A percentile compares a stretch with the other conserved stretches of the same genome.
phyloP scores from a whole-genome alignment of 352 stramenopile species.

The Phytopythium chamaehyphon region DNA sequence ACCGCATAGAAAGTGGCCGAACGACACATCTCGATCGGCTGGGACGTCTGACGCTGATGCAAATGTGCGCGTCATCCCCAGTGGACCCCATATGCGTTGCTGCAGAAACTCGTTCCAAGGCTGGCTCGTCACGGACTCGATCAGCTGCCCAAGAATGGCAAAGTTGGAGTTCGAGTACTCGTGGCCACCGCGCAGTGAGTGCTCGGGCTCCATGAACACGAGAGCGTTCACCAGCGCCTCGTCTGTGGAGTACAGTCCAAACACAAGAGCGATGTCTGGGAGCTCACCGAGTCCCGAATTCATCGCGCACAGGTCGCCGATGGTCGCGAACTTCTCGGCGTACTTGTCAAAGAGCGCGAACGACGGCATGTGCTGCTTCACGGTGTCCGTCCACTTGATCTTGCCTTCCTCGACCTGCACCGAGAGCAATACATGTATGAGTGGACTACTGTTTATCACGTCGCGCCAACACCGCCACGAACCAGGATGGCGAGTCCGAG shows the following conservation, averaged over 20 bases:
- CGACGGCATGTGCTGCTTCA: conserved; percentile 49
- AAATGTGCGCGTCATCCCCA: conserved; percentile 60
- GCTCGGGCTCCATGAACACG: conserved; percentile 28
- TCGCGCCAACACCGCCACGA: background rate
- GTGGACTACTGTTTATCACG: too few species aligned
- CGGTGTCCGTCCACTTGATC: conserved; percentile 42
- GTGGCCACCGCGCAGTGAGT: conserved; percentile 40
- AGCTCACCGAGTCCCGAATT: conserved; percentile 43
- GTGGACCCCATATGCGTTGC: conserved; percentile 41
- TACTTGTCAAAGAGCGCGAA: conserved; percentile 60
- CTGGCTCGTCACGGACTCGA: conserved; percentile 37
- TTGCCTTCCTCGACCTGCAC: conserved; percentile 43
- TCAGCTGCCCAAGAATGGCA: conserved; percentile 53
- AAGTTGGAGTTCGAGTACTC: conserved; percentile 68
- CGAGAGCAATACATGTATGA: background rate
- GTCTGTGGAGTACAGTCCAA: conserved; percentile 35
- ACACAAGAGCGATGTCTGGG: conserved; percentile 19
- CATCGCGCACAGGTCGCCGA: conserved; percentile 53
- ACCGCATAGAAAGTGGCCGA: conserved; percentile 48
- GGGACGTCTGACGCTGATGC: conserved; percentile 22
- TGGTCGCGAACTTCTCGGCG: conserved; percentile 39
- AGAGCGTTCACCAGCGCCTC: conserved; percentile 32
- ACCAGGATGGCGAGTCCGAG: conserved; percentile 39
- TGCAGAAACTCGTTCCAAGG: conserved; percentile 51
- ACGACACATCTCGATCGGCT: conserved; percentile 23